A percentile compares a stretch with the other conserved stretches of the same genome.
Conservation (phyloP, 2,329 filamentous ascomycete species). For the Alternaria sp. region DNA sequence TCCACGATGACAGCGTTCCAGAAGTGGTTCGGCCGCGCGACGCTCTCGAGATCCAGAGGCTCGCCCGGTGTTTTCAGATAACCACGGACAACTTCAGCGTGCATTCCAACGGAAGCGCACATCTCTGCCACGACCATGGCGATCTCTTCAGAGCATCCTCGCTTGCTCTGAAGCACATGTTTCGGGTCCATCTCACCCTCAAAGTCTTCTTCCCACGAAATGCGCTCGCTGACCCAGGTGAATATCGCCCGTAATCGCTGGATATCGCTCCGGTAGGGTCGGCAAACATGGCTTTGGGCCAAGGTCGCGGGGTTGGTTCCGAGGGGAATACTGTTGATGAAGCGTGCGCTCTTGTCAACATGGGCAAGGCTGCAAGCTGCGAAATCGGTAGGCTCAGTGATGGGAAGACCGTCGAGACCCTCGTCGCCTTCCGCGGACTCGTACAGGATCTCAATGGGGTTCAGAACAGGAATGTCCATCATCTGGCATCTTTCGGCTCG, state of each 20-base stretch:
- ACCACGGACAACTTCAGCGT: slow-evolving; percentile 85
- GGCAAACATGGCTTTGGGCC: slow-evolving; percentile 90
- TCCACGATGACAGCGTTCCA: slow-evolving; percentile 97
- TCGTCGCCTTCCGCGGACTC: slow-evolving; percentile 90
- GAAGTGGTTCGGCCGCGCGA: slow-evolving; percentile 93
- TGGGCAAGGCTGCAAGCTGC: slow-evolving; percentile 78
- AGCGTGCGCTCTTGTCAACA: slow-evolving; percentile 95
- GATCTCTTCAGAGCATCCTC: slow-evolving; percentile 88
- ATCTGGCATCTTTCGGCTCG: slow-evolving; percentile 90
- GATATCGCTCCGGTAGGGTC: slow-evolving; percentile 92
- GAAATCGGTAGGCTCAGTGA: slow-evolving; percentile 85
- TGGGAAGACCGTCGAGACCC: slow-evolving; percentile 80
- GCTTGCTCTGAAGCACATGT: slow-evolving; percentile 81
- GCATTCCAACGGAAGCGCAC: slow-evolving; percentile 87
- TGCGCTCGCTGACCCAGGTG: slow-evolving; percentile 94
- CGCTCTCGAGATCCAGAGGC: slow-evolving; percentile 72
- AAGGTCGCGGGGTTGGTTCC: slow-evolving; percentile 82
- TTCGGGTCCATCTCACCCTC: slow-evolving; percentile 85
- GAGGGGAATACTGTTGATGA: slow-evolving; percentile 82
- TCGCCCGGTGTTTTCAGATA: slow-evolving; percentile 93
- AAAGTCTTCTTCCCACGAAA: slow-evolving; percentile 94
- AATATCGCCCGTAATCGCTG: slow-evolving; percentile 94
- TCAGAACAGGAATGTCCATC: slow-evolving; percentile 88
- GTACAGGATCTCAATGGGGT: slow-evolving; percentile 87
- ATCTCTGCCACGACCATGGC: slow-evolving; percentile 89